A percentile compares a stretch with the other conserved stretches of the same genome.
These are phyloP conservation scores for Poa annua DNA, from an alignment of 176 grass and related monocot species.

Conservation along the genomic window DNA sequence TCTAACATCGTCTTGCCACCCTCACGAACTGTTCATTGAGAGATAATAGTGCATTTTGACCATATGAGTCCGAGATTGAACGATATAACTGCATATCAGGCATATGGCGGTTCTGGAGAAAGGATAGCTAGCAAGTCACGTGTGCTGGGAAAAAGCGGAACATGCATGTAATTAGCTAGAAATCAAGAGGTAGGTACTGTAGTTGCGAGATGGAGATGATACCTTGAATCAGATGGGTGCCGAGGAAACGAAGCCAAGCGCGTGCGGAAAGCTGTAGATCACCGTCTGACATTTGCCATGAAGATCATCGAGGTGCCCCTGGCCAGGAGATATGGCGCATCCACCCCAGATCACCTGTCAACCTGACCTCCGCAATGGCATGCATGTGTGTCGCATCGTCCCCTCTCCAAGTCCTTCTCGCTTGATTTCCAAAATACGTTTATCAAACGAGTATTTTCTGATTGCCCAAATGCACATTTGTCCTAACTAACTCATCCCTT, in stretches of 20 bases:
- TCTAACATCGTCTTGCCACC: too few species aligned
- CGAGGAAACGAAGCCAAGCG: constrained; percentile 42
- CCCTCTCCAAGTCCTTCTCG: not conserved
- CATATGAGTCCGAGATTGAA: not conserved
- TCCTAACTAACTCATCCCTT: too few species aligned
- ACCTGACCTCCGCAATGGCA: constrained; percentile 7
- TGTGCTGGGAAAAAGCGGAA: constrained; percentile 1
- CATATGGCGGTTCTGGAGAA: not conserved
- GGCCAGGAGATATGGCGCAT: constrained; percentile 45
- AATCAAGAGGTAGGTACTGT: not conserved
- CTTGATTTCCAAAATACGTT: not conserved
- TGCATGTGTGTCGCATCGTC: not conserved
- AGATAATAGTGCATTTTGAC: not conserved
- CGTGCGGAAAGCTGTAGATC: constrained; percentile 51
- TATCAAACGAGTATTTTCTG: too few species aligned
- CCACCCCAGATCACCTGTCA: constrained; percentile 23
- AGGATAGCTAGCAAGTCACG: not conserved
- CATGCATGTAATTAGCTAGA: constrained; percentile 34
- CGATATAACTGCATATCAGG: not conserved
- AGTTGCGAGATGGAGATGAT: constrained; percentile 1
- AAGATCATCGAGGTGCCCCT: constrained; percentile 45
- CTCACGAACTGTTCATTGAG: not conserved
- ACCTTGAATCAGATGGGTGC: constrained; percentile 40
- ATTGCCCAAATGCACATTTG: too few species aligned
- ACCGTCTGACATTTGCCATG: constrained; percentile 50